Evolutionary conservation across 108 stramenopile species (phyloP).

Genomic region (Schizochytrium sp.): DNA sequence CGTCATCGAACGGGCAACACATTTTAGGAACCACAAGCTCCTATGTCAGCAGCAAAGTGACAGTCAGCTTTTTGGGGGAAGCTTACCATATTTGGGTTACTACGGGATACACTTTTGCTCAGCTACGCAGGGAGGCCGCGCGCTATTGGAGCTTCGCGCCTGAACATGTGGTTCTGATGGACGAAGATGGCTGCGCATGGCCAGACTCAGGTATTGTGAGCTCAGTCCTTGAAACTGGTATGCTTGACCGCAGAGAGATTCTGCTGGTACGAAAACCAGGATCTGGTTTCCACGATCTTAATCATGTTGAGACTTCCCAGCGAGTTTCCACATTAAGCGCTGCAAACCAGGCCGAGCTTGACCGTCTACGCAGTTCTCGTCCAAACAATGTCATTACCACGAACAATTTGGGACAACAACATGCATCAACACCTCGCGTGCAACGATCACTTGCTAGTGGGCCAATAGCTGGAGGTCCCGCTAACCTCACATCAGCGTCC

Average conservation of each 20-base stretch:
- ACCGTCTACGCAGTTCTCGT: too few species aligned
- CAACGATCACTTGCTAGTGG: too few species aligned
- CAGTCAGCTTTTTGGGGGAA: slow-evolving; percentile 38
- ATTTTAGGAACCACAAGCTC: neutral
- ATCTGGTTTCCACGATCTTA: neutral
- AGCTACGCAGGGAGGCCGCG: slow-evolving; percentile 48
- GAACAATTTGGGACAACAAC: too few species aligned
- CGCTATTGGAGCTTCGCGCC: slow-evolving; percentile 52
- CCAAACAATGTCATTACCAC: too few species aligned
- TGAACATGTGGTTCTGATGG: slow-evolving; percentile 42
- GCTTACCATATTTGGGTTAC: slow-evolving; percentile 37
- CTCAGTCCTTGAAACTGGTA: slow-evolving; percentile 33
- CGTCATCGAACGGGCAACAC: neutral
- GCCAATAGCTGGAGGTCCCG: too few species aligned
- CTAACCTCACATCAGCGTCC: too few species aligned
- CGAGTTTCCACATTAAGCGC: neutral
- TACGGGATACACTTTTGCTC: slow-evolving; percentile 55
- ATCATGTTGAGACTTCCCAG: neutral
- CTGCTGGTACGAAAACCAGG: neutral
- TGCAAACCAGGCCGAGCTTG: too few species aligned
- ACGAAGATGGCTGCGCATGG: slow-evolving; percentile 52
- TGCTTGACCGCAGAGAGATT: slow-evolving; percentile 14
- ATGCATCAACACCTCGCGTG: too few species aligned
- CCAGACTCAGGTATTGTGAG: slow-evolving; percentile 35
- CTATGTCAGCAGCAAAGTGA: slow-evolving; percentile 34